A percentile compares a stretch with the other conserved stretches of the same genome.
Conservation (phyloP, 2,329 filamentous ascomycete species). For the Eutypa lata region DNA sequence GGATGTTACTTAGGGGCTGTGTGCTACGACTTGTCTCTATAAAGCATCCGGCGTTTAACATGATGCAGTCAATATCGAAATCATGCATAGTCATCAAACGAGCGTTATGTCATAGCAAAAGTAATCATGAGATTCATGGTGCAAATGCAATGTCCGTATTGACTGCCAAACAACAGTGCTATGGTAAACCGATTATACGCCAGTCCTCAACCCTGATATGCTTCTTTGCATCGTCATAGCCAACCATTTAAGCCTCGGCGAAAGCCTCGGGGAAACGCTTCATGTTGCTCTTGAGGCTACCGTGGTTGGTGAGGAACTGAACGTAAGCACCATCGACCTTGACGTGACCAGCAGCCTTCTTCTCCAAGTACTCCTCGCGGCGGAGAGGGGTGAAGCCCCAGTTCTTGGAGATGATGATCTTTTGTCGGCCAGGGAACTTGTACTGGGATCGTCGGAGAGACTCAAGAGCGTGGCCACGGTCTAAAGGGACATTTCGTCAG, state of each 20-base stretch:
- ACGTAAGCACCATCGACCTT: slow-evolving; percentile 99
- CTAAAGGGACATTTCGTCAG: slow-evolving; percentile 38
- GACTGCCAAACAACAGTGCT: slow-evolving; percentile 30
- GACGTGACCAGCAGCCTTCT: slow-evolving; percentile 89
- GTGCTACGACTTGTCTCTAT: too few species aligned
- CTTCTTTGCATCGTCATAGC: slow-evolving; percentile 14
- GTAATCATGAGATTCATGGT: slow-evolving; percentile 8
- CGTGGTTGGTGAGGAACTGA: slow-evolving; percentile 97
- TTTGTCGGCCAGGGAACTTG: slow-evolving; percentile 99
- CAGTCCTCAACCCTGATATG: slow-evolving; percentile 29
- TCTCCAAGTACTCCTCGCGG: slow-evolving; percentile 94
- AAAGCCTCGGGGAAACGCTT: slow-evolving; percentile 94
- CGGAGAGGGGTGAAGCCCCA: slow-evolving; percentile 99
- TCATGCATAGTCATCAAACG: too few species aligned
- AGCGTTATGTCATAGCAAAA: slow-evolving; percentile 1
- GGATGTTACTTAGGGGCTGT: too few species aligned
- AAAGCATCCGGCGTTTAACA: too few species aligned
- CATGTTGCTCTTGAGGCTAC: slow-evolving; percentile 81
- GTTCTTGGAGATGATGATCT: slow-evolving; percentile 99
- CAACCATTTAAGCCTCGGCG: slow-evolving; percentile 47
- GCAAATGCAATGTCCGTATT: slow-evolving; percentile 32
- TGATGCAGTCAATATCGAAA: too few species aligned
- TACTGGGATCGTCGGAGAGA: slow-evolving; percentile 98
- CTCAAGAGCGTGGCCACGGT: slow-evolving; percentile 92
- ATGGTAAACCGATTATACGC: slow-evolving; percentile 31